phyloP scores from a whole-genome alignment of 768 basidiomycete species.

The Clitopilus passeckerianus region DNA sequence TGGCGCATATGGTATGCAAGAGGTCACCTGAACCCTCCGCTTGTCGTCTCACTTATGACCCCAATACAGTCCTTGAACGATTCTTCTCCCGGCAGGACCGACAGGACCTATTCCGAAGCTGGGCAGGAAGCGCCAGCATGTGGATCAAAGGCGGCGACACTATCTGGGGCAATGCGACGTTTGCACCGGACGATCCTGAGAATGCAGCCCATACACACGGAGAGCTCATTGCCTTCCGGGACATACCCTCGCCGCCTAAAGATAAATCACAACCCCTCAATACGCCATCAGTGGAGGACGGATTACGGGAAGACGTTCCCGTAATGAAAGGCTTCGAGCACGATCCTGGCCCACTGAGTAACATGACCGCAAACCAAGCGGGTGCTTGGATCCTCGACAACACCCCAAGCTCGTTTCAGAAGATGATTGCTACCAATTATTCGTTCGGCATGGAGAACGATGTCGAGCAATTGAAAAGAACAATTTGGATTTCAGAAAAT shows the following conservation, averaged over 20 bases:
- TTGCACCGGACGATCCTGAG: constrained; percentile 75
- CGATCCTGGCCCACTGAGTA: constrained; percentile 21
- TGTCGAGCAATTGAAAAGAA: constrained; percentile 60
- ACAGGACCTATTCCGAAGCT: constrained; percentile 85
- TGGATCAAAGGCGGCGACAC: constrained; percentile 91
- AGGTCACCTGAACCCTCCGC: background rate
- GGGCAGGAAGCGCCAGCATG: constrained; percentile 92
- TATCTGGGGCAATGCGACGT: constrained; percentile 74
- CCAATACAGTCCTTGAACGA: constrained; percentile 59
- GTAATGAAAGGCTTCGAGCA: background rate
- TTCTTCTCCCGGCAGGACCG: constrained; percentile 92
- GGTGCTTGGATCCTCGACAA: constrained; percentile 77
- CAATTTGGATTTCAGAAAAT: constrained; percentile 73
- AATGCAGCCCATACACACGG: constrained; percentile 65
- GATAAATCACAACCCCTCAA: background rate
- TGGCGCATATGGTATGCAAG: constrained; percentile 58
- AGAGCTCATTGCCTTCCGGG: constrained; percentile 77
- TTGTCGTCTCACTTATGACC: background rate
- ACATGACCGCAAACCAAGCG: constrained; percentile 78
- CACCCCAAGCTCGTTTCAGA: constrained; percentile 78
- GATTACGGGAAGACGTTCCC: background rate
- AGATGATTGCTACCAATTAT: constrained; percentile 83
- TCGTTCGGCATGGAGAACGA: constrained; percentile 85
- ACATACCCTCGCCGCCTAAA: constrained; percentile 4
- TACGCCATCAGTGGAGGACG: background rate